These are phyloP conservation scores for Acorus calamus DNA, from an alignment of 106 monocot genomes.

Conservation along the genomic window DNA sequence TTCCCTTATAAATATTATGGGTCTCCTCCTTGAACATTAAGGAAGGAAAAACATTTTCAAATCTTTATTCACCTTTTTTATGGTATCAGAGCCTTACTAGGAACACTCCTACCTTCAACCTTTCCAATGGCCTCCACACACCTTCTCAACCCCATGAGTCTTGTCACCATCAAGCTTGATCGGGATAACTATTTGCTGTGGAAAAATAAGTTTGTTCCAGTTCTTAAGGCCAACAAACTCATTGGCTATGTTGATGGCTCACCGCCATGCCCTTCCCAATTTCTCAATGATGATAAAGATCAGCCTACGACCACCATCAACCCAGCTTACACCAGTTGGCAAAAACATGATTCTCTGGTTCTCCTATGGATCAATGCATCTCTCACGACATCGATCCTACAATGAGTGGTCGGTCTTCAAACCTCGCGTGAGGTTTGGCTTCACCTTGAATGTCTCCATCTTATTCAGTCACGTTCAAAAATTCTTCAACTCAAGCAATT, in stretches of 20 bases:
- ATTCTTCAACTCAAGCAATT: background rate
- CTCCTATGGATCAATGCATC: slow-evolving; percentile 1
- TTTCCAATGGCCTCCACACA: background rate
- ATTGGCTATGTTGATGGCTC: background rate
- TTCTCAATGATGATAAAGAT: background rate
- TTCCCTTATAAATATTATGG: too few relatives aligned
- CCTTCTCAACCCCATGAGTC: background rate
- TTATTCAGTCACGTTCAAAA: background rate
- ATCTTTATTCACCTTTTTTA: too few relatives aligned
- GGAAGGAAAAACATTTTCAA: too few relatives aligned
- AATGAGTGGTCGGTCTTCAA: background rate
- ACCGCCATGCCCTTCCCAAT: background rate
- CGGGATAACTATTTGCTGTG: background rate
- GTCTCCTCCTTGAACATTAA: too few relatives aligned
- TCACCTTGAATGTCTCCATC: background rate
- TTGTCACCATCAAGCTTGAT: slow-evolving; percentile 1
- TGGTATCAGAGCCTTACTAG: background rate
- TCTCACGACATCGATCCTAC: background rate
- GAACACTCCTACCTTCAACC: background rate
- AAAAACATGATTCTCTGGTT: background rate
- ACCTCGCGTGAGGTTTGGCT: background rate
- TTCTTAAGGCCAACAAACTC: slow-evolving; percentile 3
- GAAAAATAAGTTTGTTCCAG: background rate
- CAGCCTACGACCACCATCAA: background rate
- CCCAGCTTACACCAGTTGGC: background rate